Conservation (phyloP, 371 early-diverging fungal species). For the Aphelidium insulamus region DNA sequence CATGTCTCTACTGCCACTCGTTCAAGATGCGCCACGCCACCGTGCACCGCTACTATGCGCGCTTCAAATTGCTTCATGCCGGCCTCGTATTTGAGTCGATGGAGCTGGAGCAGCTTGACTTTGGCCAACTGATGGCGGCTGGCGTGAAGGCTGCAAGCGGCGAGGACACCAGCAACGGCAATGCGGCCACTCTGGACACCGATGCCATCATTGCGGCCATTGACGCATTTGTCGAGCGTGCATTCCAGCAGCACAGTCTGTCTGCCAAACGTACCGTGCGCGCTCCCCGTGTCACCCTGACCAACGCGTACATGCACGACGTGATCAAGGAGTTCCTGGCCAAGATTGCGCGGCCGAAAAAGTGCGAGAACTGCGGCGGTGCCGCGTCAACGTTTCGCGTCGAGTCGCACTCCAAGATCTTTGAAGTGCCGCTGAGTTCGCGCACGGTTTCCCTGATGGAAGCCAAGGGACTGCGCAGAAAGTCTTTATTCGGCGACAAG, state of each 20-base stretch:
- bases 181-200: constrained; percentile 41
- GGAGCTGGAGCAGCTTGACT: too few species aligned
- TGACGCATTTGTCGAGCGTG: constrained; percentile 38
- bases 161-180: too few species aligned
- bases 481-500: constrained; percentile 5
- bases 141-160: too few species aligned
- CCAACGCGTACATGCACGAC: constrained; percentile 13
- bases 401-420: constrained; percentile 69
- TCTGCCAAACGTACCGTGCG: neutral
- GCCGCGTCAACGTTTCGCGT: constrained; percentile 52
- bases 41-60: too few species aligned
- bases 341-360: constrained; percentile 13
- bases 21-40: constrained; percentile 51
- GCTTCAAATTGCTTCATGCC: constrained; percentile 15
- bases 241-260: constrained; percentile 17
- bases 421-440: constrained; percentile 45
- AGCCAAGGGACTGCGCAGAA: constrained; percentile 17
- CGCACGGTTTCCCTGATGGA: constrained; percentile 45
- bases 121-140: too few species aligned
- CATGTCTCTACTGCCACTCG: constrained; percentile 77
- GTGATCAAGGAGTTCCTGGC: constrained; percentile 16
- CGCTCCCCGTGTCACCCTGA: too few species aligned
- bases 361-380: constrained; percentile 68
- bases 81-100: too few species aligned
- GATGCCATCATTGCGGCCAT: constrained; percentile 51